Conservation (phyloP, 73 alveolate species). For the Paramecium primaurelia region DNA sequence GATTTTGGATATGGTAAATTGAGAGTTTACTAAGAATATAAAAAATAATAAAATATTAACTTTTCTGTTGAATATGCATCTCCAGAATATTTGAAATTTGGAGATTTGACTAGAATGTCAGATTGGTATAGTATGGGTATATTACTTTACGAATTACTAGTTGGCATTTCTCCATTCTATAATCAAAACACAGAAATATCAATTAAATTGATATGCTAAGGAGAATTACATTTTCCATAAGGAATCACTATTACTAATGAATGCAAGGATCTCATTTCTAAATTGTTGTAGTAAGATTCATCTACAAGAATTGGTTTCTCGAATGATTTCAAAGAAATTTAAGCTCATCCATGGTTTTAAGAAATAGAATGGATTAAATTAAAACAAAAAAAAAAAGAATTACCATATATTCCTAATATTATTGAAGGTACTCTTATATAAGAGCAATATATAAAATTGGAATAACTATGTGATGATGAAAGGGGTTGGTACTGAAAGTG, state of each 20-base stretch:
- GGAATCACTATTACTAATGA: background rate
- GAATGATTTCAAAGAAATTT: slow-evolving; percentile 49
- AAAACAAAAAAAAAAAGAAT: background rate
- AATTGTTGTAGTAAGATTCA: slow-evolving; percentile 11
- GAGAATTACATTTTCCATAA: slow-evolving; percentile 51
- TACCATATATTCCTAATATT: background rate
- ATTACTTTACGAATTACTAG: slow-evolving; percentile 39
- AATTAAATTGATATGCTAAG: background rate
- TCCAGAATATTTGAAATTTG: slow-evolving; percentile 43
- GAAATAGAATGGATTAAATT: slow-evolving; percentile 44
- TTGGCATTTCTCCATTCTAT: slow-evolving; percentile 57
- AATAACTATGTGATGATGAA: background rate
- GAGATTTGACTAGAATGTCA: slow-evolving; percentile 50
- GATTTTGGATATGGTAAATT: slow-evolving; percentile 43
- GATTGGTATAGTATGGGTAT: slow-evolving; percentile 63
- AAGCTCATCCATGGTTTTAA: slow-evolving; percentile 54
- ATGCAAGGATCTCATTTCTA: slow-evolving; percentile 9
- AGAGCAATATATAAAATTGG: background rate
- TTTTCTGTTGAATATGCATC: slow-evolving; percentile 5
- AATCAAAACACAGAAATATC: background rate
- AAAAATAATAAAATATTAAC: background rate
- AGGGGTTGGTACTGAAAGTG: background rate
- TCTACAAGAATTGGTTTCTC: slow-evolving; percentile 46
- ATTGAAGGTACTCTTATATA: background rate
- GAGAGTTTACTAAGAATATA: background rate